These are phyloP conservation scores for Blastomyces emzantsi DNA, from an alignment of 2,329 filamentous ascomycete species.

Conservation along the genomic window DNA sequence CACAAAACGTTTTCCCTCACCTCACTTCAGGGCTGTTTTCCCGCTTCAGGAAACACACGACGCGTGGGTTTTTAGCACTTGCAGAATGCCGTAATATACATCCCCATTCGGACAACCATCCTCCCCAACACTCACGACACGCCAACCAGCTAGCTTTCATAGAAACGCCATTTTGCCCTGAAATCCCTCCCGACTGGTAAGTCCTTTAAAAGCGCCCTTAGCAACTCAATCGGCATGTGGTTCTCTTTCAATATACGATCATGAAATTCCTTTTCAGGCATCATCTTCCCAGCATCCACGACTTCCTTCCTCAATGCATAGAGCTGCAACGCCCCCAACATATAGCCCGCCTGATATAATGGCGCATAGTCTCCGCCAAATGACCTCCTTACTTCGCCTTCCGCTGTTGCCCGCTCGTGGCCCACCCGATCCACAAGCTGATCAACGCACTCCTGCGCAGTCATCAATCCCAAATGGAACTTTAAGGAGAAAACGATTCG, in stretches of 20 bases:
- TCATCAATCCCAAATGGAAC: constrained; percentile 50
- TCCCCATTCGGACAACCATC: background rate
- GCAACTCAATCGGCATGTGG: constrained; percentile 47
- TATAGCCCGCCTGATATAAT: constrained; percentile 52
- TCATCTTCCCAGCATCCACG: constrained; percentile 28
- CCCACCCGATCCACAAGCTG: constrained; percentile 49
- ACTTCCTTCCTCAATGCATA: constrained; percentile 44
- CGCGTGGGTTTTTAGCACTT: background rate
- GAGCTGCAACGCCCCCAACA: constrained; percentile 51
- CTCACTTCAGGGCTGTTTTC: background rate
- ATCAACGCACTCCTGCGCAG: constrained; percentile 48
- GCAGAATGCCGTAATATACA: background rate
- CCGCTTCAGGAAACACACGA: constrained; percentile 1
- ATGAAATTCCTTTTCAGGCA: constrained; percentile 47
- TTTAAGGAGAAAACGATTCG: constrained; percentile 51
- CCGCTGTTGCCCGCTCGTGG: constrained; percentile 51
- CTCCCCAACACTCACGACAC: background rate
- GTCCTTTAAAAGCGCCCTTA: constrained; percentile 42
- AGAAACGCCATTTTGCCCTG: constrained; percentile 45
- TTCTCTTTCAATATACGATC: constrained; percentile 45
- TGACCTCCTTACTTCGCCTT: constrained; percentile 51
- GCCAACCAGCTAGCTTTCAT: constrained; percentile 17
- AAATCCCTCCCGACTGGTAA: constrained; percentile 38
- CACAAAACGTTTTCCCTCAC: background rate
- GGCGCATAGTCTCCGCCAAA: constrained; percentile 49